Evolutionary conservation across 441 rosid genomes (phyloP).

Genomic region (Biscutella auriculata): DNA sequence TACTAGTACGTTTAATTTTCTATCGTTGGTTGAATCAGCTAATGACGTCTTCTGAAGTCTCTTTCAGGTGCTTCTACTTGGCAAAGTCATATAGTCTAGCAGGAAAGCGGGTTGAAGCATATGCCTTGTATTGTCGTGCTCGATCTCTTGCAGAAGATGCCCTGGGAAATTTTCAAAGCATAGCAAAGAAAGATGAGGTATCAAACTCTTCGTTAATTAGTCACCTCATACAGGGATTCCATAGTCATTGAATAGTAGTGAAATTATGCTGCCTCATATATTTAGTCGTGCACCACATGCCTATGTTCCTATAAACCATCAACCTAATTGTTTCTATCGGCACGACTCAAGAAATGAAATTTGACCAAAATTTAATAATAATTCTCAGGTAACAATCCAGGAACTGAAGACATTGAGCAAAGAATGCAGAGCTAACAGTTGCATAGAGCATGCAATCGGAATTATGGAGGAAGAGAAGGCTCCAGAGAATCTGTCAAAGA

Average conservation of each 20-base stretch:
- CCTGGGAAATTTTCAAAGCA: slow-evolving; percentile 34
- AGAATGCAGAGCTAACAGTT: slow-evolving; percentile 75
- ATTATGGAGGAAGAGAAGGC: slow-evolving; percentile 71
- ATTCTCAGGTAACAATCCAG: slow-evolving; percentile 37
- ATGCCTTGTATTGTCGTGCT: slow-evolving; percentile 59
- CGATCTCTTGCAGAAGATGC: slow-evolving; percentile 71
- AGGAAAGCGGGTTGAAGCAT: slow-evolving; percentile 87
- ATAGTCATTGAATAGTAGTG: slow-evolving; percentile 21
- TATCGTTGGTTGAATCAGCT: slow-evolving; percentile 16
- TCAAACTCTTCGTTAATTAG: slow-evolving; percentile 21
- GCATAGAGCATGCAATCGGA: slow-evolving; percentile 87
- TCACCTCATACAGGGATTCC: background rate
- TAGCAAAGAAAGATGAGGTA: slow-evolving; percentile 68
- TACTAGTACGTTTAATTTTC: background rate
- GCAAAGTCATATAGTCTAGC: slow-evolving; percentile 86
- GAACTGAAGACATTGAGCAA: slow-evolving; percentile 52
- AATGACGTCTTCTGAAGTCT: background rate
- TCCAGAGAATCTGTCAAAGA: slow-evolving; percentile 63
- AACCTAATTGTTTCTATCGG: no score
- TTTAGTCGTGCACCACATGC: no score
- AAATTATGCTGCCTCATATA: background rate
- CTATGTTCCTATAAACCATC: no score
- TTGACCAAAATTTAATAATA: background rate
- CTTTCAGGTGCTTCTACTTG: slow-evolving; percentile 78
- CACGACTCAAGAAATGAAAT: background rate